phyloP scores from a whole-genome alignment of 2,329 filamentous ascomycete species.

The Zasmidium cellare region DNA sequence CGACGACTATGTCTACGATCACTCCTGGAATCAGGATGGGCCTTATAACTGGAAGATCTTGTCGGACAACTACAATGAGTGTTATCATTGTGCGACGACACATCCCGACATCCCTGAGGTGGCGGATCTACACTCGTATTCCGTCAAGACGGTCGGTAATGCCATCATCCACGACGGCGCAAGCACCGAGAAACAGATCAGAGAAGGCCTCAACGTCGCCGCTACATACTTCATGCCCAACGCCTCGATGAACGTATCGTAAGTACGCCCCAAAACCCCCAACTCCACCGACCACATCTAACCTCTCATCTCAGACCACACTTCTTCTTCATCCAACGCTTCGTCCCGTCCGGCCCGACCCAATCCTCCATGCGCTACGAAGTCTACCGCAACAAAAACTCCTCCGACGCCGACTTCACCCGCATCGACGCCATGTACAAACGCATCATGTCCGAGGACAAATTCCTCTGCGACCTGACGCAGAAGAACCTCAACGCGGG shows the following conservation, averaged over 20 bases:
- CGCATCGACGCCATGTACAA: slow-evolving; percentile 60
- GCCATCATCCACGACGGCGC: slow-evolving; percentile 50
- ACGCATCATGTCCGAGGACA: slow-evolving; percentile 62
- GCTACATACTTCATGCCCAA: slow-evolving; percentile 52
- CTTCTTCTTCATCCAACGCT: slow-evolving; percentile 63
- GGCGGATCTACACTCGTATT: slow-evolving; percentile 56
- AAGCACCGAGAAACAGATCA: slow-evolving; percentile 49
- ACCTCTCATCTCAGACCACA: slow-evolving; percentile 39
- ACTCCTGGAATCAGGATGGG: slow-evolving; percentile 31
- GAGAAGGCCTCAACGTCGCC: slow-evolving; percentile 45
- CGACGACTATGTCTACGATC: slow-evolving; percentile 57
- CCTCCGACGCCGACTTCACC: slow-evolving; percentile 56
- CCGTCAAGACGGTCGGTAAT: slow-evolving; percentile 49
- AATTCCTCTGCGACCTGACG: slow-evolving; percentile 58
- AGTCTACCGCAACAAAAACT: slow-evolving; percentile 59
- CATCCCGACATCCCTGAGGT: slow-evolving; percentile 58
- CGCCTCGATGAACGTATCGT: slow-evolving; percentile 49
- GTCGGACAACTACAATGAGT: slow-evolving; percentile 65
- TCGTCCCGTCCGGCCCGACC: slow-evolving; percentile 54
- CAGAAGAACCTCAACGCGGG: slow-evolving; percentile 61
- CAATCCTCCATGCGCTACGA: slow-evolving; percentile 59
- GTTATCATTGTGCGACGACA: slow-evolving; percentile 61
- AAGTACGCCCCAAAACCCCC: slow-evolving; percentile 27
- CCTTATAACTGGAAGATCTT: slow-evolving; percentile 61
- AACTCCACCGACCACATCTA: slow-evolving; percentile 32